A percentile compares a stretch with the other conserved stretches of the same genome.
phyloP scores from a whole-genome alignment of 345 rosid species.

The Eucalyptus decipiens region DNA sequence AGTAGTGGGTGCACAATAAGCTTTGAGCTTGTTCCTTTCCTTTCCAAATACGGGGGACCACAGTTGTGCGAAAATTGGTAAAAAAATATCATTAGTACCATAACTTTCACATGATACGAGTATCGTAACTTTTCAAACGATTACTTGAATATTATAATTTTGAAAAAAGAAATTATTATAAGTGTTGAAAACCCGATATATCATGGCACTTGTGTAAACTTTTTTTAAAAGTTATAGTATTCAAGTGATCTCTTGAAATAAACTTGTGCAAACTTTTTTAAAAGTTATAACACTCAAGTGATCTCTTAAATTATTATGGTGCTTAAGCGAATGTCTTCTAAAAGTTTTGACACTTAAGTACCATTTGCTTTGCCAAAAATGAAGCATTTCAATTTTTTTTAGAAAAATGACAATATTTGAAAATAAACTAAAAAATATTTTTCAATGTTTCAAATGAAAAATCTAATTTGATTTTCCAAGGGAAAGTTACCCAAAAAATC shows the following conservation, averaged over 20 bases:
- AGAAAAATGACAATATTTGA: not conserved
- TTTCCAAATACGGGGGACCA: not conserved
- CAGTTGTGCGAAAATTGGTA: not conserved
- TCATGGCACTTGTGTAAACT: not conserved
- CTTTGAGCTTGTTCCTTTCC: not conserved
- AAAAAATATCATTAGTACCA: not conserved
- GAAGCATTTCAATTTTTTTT: not conserved
- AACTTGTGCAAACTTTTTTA: not conserved
- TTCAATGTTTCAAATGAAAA: not conserved
- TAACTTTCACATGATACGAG: not conserved
- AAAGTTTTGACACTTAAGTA: too few species aligned
- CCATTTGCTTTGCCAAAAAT: not conserved
- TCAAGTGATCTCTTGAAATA: not conserved
- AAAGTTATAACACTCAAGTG: not conserved
- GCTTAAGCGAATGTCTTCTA: not conserved
- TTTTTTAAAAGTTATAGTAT: not conserved
- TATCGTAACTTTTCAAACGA: not conserved
- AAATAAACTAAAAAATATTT: too few species aligned
- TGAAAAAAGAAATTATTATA: not conserved
- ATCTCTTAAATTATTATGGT: not conserved
- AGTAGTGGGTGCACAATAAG: not conserved
- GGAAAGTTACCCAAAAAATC: too few species aligned
- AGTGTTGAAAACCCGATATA: accelerated
- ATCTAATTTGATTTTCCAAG: accelerated
- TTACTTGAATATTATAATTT: not conserved